A percentile compares a stretch with the other conserved stretches of the same genome.
Evolutionary conservation across 495 filamentous ascomycete species (phyloP).

Genomic region (Xeromyces bisporus): DNA sequence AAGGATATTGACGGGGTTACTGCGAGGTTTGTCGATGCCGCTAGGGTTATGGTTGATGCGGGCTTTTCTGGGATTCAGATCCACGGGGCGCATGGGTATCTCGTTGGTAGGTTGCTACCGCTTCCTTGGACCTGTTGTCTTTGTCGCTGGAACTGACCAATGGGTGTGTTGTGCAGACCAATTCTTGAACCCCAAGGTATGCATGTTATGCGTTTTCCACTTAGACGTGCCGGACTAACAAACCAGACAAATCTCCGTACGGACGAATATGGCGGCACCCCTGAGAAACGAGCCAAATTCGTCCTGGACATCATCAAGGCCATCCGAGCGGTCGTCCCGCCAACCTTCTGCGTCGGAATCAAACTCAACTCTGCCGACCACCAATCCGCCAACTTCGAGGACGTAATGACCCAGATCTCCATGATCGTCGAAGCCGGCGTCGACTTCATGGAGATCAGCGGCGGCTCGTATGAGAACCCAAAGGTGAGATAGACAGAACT

Average conservation of each 20-base stretch:
- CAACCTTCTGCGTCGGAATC: slow-evolving; percentile 38
- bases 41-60: slow-evolving; percentile 27
- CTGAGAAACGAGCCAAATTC: slow-evolving; percentile 28
- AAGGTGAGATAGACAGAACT: slow-evolving; percentile 8
- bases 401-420: slow-evolving; percentile 34
- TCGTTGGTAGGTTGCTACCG: slow-evolving; percentile 34
- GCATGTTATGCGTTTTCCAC: no score
- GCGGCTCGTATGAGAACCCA: slow-evolving; percentile 40
- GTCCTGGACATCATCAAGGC: slow-evolving; percentile 28
- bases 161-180: slow-evolving; percentile 14
- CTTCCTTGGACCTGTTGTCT: no score
- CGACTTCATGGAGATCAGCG: slow-evolving; percentile 47
- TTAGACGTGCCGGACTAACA: no score
- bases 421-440: slow-evolving; percentile 35
- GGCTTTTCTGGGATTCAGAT: slow-evolving; percentile 41
- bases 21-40: slow-evolving; percentile 30
- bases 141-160: no score
- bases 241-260: slow-evolving; percentile 25
- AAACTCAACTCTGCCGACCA: slow-evolving; percentile 48
- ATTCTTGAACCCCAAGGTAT: slow-evolving; percentile 26
- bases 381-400: slow-evolving; percentile 26
- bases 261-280: slow-evolving; percentile 32
- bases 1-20: slow-evolving; percentile 33
- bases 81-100: slow-evolving; percentile 43
- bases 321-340: slow-evolving; percentile 27